Conservation (phyloP, 257 asterid genomes). For the Anisodus acutangulus region DNA sequence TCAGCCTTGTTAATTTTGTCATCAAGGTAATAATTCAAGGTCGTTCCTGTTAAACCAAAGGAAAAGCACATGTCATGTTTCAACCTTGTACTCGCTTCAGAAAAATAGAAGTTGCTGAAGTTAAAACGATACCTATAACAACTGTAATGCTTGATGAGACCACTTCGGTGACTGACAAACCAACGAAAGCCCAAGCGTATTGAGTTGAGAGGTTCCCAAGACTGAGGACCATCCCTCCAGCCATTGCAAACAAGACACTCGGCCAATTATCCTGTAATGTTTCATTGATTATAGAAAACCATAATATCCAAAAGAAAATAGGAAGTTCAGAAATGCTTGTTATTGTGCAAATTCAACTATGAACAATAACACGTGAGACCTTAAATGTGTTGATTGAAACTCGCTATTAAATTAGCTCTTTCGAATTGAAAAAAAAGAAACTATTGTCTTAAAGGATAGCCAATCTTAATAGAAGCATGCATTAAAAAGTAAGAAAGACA, state of each 20-base stretch:
- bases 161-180: slow-evolving; percentile 90
- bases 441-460: background rate
- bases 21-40: slow-evolving; percentile 85
- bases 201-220: slow-evolving; percentile 90
- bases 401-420: background rate
- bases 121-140: slow-evolving; percentile 69
- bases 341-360: background rate
- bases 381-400: background rate
- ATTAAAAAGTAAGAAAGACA: background rate
- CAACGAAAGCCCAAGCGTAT: slow-evolving; percentile 95
- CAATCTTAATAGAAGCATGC: background rate
- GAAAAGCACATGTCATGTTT: slow-evolving; percentile 18
- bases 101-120: background rate
- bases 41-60: slow-evolving; percentile 61
- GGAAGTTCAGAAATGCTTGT: background rate
- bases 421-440: background rate
- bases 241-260: slow-evolving; percentile 85
- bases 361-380: background rate
- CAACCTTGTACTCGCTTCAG: background rate
- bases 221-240: slow-evolving; percentile 86
- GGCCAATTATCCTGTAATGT: slow-evolving; percentile 77
- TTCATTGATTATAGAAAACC: background rate
- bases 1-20: slow-evolving; percentile 86
- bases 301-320: background rate
- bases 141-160: slow-evolving; percentile 86